Evolutionary conservation across 345 rosid genomes (phyloP), one percentile per base, ranked within the genome.

Genomic region (Eucalyptus sideroxylon): DNA sequence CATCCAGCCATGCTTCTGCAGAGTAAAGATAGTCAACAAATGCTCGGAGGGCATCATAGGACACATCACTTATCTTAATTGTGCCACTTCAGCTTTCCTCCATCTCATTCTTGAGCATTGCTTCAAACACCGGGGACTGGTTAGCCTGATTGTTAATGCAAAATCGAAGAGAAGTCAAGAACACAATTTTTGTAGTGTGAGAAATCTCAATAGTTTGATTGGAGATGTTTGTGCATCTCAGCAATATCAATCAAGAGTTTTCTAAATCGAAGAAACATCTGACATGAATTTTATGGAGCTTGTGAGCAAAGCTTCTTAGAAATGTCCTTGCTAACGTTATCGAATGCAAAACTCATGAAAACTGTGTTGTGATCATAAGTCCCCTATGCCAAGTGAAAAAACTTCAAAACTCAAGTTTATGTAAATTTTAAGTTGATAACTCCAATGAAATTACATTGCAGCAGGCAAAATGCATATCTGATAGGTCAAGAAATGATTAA

Each of bases 41-140:
- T 34, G 95, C 87, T 9, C 93, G 95, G 51, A 96, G 97, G 10
- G 96, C 95, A 34, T 96, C 96, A 14, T 93, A 94, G 24, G 98
- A 93, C 12, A 92, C 94, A 30, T 96, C 97, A 26, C 91, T 92
- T 86, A 98, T 96, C 93, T 93, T 96, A 91, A 96, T 95, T 19
- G 95, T 96, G 42, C 98, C 98, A 34, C 98, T 96, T 31, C 91
- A 91, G 90, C 97, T 96, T 90, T 98, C 99, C 88, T 94, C 94
- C 99, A 96, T 98, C 91, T 96, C 98, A 81, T 95, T 96, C 92
- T 97, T 95, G 27, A 95, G 94, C 98, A 98, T 96, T 27, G 97
- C 99, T 93, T 93, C 94, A 86, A 97, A 96, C 50, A 98, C 97
- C 1, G 97, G 98, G 3, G 98, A 98, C 49, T 96, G 96, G 86